Evolutionary conservation across 1,284 basidiomycete species (phyloP), one percentile per base, ranked within the genome.

Genomic region (Ceratobasidium sp.): DNA sequence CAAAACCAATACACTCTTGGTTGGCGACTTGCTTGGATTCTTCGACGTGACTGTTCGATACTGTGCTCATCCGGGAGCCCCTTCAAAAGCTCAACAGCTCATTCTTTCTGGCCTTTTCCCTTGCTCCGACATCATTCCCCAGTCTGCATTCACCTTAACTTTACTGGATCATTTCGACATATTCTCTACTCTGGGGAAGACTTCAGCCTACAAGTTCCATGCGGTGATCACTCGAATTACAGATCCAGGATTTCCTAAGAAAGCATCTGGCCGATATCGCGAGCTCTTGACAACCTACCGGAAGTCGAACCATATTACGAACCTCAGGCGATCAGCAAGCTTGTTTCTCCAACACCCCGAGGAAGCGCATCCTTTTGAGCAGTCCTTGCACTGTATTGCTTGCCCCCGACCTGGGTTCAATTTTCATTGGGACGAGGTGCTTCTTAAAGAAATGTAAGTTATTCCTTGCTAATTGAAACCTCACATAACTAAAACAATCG

Each of bases 21-120:
- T 67, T 4, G 64, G 50, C 21, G 50, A 67, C n/a, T 4, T 55
- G 6, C 41, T 8, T 44, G 64, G 64, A 1, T 67, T 67, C 21
- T 14, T n/a, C 16, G 6, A 1, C 14, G 9, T 55, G 4, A 1
- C 6, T 1, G 64, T 67, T 9, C 41, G 8, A 14, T 67, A 55
- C 26, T 55, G 64, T n/a, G 11, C 21, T 7, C 38, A 28, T 35
- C 2, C 3, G 1, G 4, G 18, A n/a, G 5, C 13, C n/a, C 1
- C 32, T 0, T 13, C 38, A 2, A 32, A 46, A n/a, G 11, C 50
- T 1, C 1, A 1, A 5, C 52, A 55, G 43, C 50, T 67, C 1
- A 30, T 67, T 23, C 21, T 1, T 13, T n/a, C 11, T 41, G 64
- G 64, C 6, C 14, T 67, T 1, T 44, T 67, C 6, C 50, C 64